These are phyloP conservation scores for Venustampulla echinocandica DNA, from an alignment of 495 filamentous ascomycete species.

Conservation along the genomic window DNA sequence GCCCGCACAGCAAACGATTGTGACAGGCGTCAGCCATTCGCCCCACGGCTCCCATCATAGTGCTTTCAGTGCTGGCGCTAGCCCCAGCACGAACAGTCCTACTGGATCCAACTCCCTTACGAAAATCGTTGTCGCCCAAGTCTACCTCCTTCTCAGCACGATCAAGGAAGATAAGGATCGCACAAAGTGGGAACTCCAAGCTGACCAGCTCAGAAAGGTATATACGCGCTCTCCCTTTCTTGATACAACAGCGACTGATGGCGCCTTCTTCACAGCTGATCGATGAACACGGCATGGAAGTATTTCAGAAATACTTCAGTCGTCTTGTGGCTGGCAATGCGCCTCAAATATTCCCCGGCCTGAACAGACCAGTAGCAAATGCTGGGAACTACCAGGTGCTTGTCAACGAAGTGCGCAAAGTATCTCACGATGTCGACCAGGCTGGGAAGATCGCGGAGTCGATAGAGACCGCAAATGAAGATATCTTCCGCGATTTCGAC, in stretches of 20 bases:
- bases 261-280: conserved; percentile 53
- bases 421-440: conserved; percentile 68
- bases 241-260: conserved; percentile 12
- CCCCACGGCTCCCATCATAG: conserved; percentile 44
- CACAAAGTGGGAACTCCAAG: conserved; percentile 88
- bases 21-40: conserved; percentile 32
- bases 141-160: conserved; percentile 85
- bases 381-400: conserved; percentile 74
- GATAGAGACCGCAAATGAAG: conserved; percentile 72
- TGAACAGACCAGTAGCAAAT: conserved; percentile 61
- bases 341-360: conserved; percentile 70
- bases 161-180: conserved; percentile 88
- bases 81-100: conserved; percentile 61
- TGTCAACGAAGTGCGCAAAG: conserved; percentile 74
- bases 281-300: conserved; percentile 95
- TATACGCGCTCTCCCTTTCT: not conserved
- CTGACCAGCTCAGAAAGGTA: conserved; percentile 87
- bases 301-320: conserved; percentile 85
- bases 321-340: conserved; percentile 80
- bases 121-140: conserved; percentile 89
- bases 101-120: conserved; percentile 50
- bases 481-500: conserved; percentile 91
- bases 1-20: conserved; percentile 36
- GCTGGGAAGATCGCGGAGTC: conserved; percentile 87
- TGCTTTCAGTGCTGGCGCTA: conserved; percentile 43